A percentile compares a stretch with the other conserved stretches of the same genome.
phyloP scores from a whole-genome alignment of 139 green algal genomes.

The Chlorella sp. region DNA sequence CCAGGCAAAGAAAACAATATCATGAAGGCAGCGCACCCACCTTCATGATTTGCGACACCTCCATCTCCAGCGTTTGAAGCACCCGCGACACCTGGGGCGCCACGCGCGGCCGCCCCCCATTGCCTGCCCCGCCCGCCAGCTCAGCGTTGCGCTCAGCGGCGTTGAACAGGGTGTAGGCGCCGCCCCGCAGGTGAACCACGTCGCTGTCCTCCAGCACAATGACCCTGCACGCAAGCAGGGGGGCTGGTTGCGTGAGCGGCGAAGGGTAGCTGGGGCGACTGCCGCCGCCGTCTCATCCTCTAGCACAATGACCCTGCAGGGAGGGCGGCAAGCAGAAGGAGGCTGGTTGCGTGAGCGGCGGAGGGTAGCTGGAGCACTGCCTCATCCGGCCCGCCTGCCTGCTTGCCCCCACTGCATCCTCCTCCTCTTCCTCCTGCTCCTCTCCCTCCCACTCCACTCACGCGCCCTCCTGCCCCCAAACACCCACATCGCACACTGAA shows the following conservation, averaged over 20 bases:
- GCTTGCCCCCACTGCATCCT: no score
- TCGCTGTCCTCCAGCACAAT: constrained; percentile 96
- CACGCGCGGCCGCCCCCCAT: neutral
- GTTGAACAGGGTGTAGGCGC: constrained; percentile 82
- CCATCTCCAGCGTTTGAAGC: constrained; percentile 91
- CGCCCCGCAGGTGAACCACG: constrained; percentile 81
- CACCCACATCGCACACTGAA: no score
- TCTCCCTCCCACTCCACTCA: no score
- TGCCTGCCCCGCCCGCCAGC: neutral
- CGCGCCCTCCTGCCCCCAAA: no score
- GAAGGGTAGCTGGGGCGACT: neutral
- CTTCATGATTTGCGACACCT: constrained; percentile 98
- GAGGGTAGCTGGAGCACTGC: neutral
- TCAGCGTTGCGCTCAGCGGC: constrained; percentile 22
- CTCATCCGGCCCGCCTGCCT: no score
- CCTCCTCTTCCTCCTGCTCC: no score
- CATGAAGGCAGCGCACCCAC: no score
- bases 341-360: neutral
- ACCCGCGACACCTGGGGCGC: constrained; percentile 65
- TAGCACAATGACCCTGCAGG: constrained; percentile 81
- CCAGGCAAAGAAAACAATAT: no score
- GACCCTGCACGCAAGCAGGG: constrained; percentile 53
- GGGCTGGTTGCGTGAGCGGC: neutral
- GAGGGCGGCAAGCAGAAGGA: no score
- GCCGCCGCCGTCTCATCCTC: no score